Percentiles rank a stretch among this genome's conserved stretches.
Evolutionary conservation across 495 filamentous ascomycete genomes (phyloP).

Genomic region (Massariosphaeria phaeospora): DNA sequence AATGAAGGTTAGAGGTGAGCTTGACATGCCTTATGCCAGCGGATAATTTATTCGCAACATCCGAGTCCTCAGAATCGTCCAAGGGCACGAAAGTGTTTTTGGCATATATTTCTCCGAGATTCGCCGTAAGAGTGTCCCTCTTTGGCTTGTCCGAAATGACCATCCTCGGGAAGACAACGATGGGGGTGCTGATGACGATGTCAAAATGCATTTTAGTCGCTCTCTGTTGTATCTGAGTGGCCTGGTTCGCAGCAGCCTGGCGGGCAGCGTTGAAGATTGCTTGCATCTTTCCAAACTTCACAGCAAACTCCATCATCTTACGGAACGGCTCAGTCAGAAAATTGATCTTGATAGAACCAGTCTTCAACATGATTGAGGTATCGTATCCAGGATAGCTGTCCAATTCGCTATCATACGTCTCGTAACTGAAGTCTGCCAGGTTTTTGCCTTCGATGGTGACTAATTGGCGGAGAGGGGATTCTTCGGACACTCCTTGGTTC

Average conservation of each 20-base stretch:
- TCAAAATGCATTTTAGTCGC: constrained; percentile 89
- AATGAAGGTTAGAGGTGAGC: constrained; percentile 85
- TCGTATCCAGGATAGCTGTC: constrained; percentile 89
- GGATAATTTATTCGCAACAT: constrained; percentile 80
- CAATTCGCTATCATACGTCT: constrained; percentile 79
- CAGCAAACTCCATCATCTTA: constrained; percentile 94
- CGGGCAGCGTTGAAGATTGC: constrained; percentile 96
- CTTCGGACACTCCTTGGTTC: constrained; percentile 77
- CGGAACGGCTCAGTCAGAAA: constrained; percentile 95
- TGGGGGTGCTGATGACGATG: constrained; percentile 86
- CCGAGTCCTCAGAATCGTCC: constrained; percentile 62
- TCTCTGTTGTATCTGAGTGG: constrained; percentile 84
- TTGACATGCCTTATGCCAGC: constrained; percentile 89
- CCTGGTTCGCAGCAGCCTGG: constrained; percentile 90
- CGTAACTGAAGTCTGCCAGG: constrained; percentile 95
- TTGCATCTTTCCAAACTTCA: constrained; percentile 99
- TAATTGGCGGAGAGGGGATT: constrained; percentile 77
- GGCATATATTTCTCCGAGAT: constrained; percentile 93
- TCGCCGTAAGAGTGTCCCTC: constrained; percentile 82
- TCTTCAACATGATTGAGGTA: constrained; percentile 78
- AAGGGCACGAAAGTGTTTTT: constrained; percentile 85
- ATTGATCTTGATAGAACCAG: constrained; percentile 92
- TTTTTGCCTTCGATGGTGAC: constrained; percentile 92
- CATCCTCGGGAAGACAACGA: constrained; percentile 82
- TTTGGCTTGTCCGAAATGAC: constrained; percentile 57